Evolutionary conservation across 768 basidiomycete genomes (phyloP).

Genomic region (Clathrus columnatus): DNA sequence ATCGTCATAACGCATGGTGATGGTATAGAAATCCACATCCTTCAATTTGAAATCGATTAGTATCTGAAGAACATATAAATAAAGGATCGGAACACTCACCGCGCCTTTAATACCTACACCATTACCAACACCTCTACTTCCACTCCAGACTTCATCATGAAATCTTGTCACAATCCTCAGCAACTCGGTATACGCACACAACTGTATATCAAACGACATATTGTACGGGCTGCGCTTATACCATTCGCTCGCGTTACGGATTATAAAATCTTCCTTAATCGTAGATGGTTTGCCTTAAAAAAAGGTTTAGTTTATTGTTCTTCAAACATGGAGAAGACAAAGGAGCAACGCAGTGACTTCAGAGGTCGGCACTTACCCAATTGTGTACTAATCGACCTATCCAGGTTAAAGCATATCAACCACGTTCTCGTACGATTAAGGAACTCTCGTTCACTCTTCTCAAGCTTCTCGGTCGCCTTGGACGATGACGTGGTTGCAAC

Average conservation of each 20-base stretch:
- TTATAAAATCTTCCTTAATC: conserved; percentile 70
- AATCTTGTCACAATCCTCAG: conserved; percentile 64
- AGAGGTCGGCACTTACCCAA: conserved; percentile 83
- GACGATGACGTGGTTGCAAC: conserved; percentile 22
- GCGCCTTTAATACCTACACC: conserved; percentile 1
- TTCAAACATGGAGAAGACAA: no score
- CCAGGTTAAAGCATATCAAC: conserved; percentile 86
- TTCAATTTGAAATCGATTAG: neutral
- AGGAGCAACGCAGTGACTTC: no score
- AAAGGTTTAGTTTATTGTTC: no score
- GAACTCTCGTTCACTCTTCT: conserved; percentile 62
- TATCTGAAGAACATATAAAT: neutral
- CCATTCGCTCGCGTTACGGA: conserved; percentile 66
- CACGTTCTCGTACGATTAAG: conserved; percentile 81
- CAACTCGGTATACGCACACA: conserved; percentile 64
- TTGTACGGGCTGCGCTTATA: conserved; percentile 62
- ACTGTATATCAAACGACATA: conserved; percentile 62
- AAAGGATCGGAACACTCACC: neutral
- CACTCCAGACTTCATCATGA: conserved; percentile 51
- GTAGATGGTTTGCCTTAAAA: conserved; percentile 59
- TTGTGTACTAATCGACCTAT: conserved; percentile 79
- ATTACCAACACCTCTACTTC: conserved; percentile 6
- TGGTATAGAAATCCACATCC: conserved; percentile 10
- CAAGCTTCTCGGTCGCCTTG: conserved; percentile 34
- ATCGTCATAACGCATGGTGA: conserved; percentile 12